Conservation (phyloP, 2,329 filamentous ascomycete species). For the Xenoacremonium recifei region DNA sequence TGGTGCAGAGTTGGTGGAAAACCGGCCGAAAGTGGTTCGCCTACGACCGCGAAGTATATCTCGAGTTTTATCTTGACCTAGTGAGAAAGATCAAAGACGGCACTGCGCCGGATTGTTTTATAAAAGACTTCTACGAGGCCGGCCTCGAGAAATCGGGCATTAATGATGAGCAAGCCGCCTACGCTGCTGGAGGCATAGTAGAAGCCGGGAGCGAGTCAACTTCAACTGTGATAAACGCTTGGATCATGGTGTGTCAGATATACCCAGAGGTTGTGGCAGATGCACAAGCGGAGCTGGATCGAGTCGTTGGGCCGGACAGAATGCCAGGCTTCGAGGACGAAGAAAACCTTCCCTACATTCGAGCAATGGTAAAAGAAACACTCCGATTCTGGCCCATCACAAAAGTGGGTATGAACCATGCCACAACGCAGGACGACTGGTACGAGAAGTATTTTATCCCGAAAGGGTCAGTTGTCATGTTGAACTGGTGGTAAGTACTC, state of each 20-base stretch:
- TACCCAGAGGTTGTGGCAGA: constrained; percentile 41
- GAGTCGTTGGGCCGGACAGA: constrained; percentile 39
- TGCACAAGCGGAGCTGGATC: constrained; percentile 41
- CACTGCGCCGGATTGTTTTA: constrained; percentile 31
- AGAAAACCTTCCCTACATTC: constrained; percentile 41
- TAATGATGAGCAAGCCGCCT: constrained; percentile 33
- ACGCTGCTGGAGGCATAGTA: constrained; percentile 29
- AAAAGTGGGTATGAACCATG: constrained; percentile 37
- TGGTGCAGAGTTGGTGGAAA: too few relatives aligned
- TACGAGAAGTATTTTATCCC: constrained; percentile 26
- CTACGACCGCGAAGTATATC: too few relatives aligned
- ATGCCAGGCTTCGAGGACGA: constrained; percentile 43
- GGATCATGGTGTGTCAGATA: constrained; percentile 45
- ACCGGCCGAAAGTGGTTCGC: too few relatives aligned
- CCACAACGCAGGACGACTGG: constrained; percentile 28
- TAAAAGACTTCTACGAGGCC: constrained; percentile 22
- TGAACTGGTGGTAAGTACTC: constrained; percentile 26
- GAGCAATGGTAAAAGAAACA: too few relatives aligned
- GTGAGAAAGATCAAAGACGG: constrained; percentile 32
- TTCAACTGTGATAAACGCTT: constrained; percentile 28
- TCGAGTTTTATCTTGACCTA: too few relatives aligned
- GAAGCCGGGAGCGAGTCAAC: constrained; percentile 33
- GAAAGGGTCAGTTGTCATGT: constrained; percentile 23
- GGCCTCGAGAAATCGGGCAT: constrained; percentile 30
- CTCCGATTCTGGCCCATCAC: constrained; percentile 30